Evolutionary conservation across 192 early-diverging fungal genomes (phyloP).

Genomic region (Obelidium mucronatum): DNA sequence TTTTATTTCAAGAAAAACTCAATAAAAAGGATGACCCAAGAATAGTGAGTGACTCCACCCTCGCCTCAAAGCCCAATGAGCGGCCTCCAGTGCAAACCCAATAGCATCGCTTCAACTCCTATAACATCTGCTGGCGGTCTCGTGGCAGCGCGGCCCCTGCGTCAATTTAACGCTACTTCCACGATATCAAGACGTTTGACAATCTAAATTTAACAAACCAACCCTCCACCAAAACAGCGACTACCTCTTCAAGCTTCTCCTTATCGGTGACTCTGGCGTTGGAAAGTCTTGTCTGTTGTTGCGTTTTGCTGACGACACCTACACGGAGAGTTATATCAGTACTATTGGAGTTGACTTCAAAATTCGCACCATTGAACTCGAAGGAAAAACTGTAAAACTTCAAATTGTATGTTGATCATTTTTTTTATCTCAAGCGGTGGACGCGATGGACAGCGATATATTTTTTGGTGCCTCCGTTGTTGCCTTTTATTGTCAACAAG

Average conservation of each 20-base stretch:
- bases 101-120: too few relatives aligned
- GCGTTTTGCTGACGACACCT: conserved; percentile 98
- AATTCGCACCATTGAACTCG: conserved; percentile 98
- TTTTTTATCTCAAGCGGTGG: too few relatives aligned
- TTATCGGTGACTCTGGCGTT: conserved; percentile 98
- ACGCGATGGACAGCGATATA: too few relatives aligned
- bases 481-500: too few relatives aligned
- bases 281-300: conserved; percentile 98
- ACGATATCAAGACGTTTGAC: not conserved
- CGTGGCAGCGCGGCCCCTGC: not conserved
- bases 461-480: too few relatives aligned
- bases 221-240: conserved; percentile 69
- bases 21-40: conserved; percentile 10
- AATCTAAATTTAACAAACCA: not conserved
- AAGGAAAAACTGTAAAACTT: conserved; percentile 97
- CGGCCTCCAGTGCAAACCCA: too few relatives aligned
- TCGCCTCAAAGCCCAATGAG: too few relatives aligned
- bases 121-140: not conserved
- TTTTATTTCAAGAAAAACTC: not conserved
- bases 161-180: not conserved
- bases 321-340: conserved; percentile 97
- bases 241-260: conserved; percentile 98
- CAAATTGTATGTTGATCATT: too few relatives aligned
- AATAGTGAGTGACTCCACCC: too few relatives aligned
- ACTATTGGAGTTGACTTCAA: conserved; percentile 99